A percentile compares a stretch with the other conserved stretches of the same genome.
Conservation (phyloP, 2,329 filamentous ascomycete genomes). For the Xylariaceae sp. region DNA sequence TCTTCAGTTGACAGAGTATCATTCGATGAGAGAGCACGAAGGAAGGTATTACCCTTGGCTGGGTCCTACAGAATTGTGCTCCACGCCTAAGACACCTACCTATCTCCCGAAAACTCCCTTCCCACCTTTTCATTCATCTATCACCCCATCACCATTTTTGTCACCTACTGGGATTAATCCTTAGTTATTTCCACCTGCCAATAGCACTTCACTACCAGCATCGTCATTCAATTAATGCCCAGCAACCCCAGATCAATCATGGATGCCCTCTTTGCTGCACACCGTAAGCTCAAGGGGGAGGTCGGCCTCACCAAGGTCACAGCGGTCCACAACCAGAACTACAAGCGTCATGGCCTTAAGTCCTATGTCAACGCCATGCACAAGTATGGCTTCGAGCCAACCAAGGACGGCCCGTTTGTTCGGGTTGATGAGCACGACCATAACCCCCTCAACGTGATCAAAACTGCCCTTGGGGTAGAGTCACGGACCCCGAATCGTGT, state of each 20-base stretch:
- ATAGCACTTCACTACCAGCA: too few relatives aligned
- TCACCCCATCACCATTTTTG: too few relatives aligned
- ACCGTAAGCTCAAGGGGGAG: slow-evolving; percentile 35
- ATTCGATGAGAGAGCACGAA: too few relatives aligned
- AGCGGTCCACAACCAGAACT: slow-evolving; percentile 57
- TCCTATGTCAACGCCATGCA: slow-evolving; percentile 61
- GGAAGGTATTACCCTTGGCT: too few relatives aligned
- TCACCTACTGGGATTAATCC: too few relatives aligned
- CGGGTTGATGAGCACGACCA: slow-evolving; percentile 47
- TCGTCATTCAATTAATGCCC: neutral
- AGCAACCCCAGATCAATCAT: slow-evolving; percentile 25
- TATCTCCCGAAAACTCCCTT: too few relatives aligned
- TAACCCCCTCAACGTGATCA: slow-evolving; percentile 39
- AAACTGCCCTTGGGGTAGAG: slow-evolving; percentile 48
- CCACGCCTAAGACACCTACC: too few relatives aligned
- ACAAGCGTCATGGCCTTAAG: slow-evolving; percentile 57
- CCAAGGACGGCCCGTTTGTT: slow-evolving; percentile 60
- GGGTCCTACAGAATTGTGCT: too few relatives aligned
- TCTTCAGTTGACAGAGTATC: too few relatives aligned
- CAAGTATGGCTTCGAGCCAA: slow-evolving; percentile 63
- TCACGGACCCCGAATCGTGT: slow-evolving; percentile 40
- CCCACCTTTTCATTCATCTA: too few relatives aligned
- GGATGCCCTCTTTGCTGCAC: slow-evolving; percentile 34
- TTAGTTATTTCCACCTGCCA: too few relatives aligned
- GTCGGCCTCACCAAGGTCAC: slow-evolving; percentile 45